Conservation (phyloP, 1,139 yeast species). For the Blastobotrys raffinosifermentans region DNA sequence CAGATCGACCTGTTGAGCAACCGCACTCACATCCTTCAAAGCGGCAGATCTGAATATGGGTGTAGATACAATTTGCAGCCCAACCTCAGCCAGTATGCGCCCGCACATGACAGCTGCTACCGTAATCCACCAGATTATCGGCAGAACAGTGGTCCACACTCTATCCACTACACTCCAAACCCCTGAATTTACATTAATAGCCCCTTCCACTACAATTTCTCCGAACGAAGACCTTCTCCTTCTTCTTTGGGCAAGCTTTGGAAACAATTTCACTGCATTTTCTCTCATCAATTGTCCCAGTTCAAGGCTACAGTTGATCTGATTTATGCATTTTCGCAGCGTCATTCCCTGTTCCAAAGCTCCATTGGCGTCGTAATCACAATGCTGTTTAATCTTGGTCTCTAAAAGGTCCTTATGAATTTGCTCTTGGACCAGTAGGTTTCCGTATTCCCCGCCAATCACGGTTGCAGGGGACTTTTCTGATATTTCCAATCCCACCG, state of each 20-base stretch:
- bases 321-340: slow-evolving; percentile 26
- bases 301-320: slow-evolving; percentile 32
- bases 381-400: slow-evolving; percentile 3
- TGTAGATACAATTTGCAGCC: slow-evolving; percentile 33
- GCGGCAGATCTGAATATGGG: no score
- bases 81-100: slow-evolving; percentile 30
- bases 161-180: slow-evolving; percentile 12
- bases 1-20: slow-evolving; percentile 72
- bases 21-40: slow-evolving; percentile 48
- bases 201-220: slow-evolving; percentile 24
- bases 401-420: slow-evolving; percentile 18
- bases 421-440: slow-evolving; percentile 24
- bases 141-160: slow-evolving; percentile 10
- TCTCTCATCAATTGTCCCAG: slow-evolving; percentile 27
- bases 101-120: slow-evolving; percentile 19
- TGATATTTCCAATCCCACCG: slow-evolving; percentile 61
- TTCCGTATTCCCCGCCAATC: slow-evolving; percentile 29
- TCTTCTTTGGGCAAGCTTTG: slow-evolving; percentile 20
- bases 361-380: slow-evolving; percentile 2
- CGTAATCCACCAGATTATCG: slow-evolving; percentile 11
- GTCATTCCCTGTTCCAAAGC: slow-evolving; percentile 9
- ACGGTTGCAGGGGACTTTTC: slow-evolving; percentile 29
- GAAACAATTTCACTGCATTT: slow-evolving; percentile 28
- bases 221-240: slow-evolving; percentile 22
- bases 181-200: slow-evolving; percentile 21